phyloP scores from a whole-genome alignment of 2,329 filamentous ascomycete species.

The Botrytis hyacinthi region DNA sequence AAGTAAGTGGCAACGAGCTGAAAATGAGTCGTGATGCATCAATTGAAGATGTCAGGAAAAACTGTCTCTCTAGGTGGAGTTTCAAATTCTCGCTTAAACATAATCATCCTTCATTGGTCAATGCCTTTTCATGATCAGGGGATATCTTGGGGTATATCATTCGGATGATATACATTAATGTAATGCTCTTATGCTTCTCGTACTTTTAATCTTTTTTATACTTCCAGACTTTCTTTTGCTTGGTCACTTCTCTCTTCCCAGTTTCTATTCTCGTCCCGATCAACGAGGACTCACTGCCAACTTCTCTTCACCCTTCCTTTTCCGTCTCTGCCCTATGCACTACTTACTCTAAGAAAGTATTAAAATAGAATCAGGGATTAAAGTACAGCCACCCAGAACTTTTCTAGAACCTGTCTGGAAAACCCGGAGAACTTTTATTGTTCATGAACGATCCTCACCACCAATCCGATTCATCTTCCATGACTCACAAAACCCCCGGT shows the following conservation, averaged over 20 bases:
- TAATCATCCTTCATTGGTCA: not conserved
- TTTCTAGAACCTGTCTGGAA: not conserved
- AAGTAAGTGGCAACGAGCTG: not conserved
- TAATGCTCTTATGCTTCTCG: constrained; percentile 6
- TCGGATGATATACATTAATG: not conserved
- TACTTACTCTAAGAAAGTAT: not conserved
- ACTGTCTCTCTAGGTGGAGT: not conserved
- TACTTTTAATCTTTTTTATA: not conserved
- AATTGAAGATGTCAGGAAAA: not conserved
- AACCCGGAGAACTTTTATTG: too few species aligned
- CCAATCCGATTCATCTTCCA: not conserved
- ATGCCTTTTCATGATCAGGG: not conserved
- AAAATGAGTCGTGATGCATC: constrained; percentile 8
- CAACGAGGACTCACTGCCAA: not conserved
- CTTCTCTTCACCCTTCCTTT: not conserved
- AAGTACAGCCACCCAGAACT: not conserved
- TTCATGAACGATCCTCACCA: not conserved
- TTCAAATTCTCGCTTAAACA: constrained; percentile 13
- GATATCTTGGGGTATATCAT: not conserved
- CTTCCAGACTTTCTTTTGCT: not conserved
- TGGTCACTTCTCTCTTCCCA: not conserved
- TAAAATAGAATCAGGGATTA: not conserved
- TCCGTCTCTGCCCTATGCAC: not conserved
- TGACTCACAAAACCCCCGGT: constrained; percentile 44
- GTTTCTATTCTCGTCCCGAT: not conserved